phyloP scores from a whole-genome alignment of 139 green algal genomes.

The Parachlorella kessleri region DNA sequence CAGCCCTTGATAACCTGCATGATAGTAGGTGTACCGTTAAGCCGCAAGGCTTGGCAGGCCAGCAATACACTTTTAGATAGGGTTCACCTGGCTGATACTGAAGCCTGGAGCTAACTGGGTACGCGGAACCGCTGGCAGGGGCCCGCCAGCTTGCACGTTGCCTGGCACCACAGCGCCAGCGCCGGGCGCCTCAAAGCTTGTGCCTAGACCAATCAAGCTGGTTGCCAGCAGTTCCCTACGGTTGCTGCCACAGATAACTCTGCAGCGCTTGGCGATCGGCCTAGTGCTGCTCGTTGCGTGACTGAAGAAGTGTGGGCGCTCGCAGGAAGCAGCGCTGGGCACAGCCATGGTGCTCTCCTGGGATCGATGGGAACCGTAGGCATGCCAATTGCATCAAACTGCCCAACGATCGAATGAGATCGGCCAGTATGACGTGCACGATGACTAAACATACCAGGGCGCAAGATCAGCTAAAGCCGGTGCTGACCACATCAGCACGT shows the following conservation, averaged over 20 bases:
- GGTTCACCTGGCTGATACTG: not conserved
- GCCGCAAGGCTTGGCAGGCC: not conserved
- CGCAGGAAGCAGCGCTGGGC: too few relatives aligned
- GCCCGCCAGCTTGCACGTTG: not conserved
- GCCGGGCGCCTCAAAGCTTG: not conserved
- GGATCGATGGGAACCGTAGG: not conserved
- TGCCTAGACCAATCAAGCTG: not conserved
- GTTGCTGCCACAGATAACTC: not conserved
- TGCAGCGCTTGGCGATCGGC: not conserved
- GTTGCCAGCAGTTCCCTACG: not conserved
- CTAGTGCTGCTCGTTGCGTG: not conserved
- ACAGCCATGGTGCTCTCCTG: too few relatives aligned
- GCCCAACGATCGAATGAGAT: not conserved
- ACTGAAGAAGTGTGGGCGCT: too few relatives aligned
- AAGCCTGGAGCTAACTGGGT: not conserved
- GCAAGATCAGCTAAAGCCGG: too few relatives aligned
- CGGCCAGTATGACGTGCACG: too few relatives aligned
- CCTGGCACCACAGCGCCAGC: not conserved
- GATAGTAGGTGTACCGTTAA: not conserved
- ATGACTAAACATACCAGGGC: too few relatives aligned
- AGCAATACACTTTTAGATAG: not conserved
- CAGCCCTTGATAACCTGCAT: conserved; percentile 1
- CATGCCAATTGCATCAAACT: not conserved
- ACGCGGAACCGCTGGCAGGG: not conserved
- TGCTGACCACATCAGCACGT: too few relatives aligned